These are phyloP conservation scores for Penicillium nucicola DNA, from an alignment of 495 filamentous ascomycete species.

Conservation along the genomic window DNA sequence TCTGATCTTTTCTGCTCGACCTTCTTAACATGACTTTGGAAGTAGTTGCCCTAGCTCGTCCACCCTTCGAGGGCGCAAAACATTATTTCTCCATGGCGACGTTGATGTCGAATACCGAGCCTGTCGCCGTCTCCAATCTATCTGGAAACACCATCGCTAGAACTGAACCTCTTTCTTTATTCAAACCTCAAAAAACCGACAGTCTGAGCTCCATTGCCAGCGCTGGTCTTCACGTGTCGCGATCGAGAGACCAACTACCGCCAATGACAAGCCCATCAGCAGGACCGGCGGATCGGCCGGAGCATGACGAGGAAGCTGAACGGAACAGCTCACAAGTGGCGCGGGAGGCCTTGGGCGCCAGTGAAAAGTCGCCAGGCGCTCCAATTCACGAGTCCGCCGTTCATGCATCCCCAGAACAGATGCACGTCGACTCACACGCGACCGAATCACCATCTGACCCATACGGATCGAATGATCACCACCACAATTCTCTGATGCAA, in stretches of 20 bases:
- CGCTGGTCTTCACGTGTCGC: slow-evolving; percentile 44
- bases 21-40: slow-evolving; percentile 63
- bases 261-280: slow-evolving; percentile 30
- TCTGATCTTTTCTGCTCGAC: neutral
- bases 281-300: slow-evolving; percentile 32
- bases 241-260: slow-evolving; percentile 31
- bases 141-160: slow-evolving; percentile 28
- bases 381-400: slow-evolving; percentile 26
- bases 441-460: slow-evolving; percentile 26
- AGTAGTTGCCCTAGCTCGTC: slow-evolving; percentile 57
- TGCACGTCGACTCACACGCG: slow-evolving; percentile 43
- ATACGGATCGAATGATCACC: slow-evolving; percentile 32
- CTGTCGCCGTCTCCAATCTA: slow-evolving; percentile 40
- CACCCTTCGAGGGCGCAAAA: slow-evolving; percentile 33
- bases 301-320: slow-evolving; percentile 36
- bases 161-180: slow-evolving; percentile 31
- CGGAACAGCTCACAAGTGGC: slow-evolving; percentile 43
- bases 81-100: slow-evolving; percentile 44
- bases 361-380: slow-evolving; percentile 34
- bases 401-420: slow-evolving; percentile 38
- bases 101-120: slow-evolving; percentile 46
- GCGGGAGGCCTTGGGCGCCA: slow-evolving; percentile 42
- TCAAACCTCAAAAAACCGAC: slow-evolving; percentile 41
- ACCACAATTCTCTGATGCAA: slow-evolving; percentile 33
- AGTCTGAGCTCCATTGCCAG: slow-evolving; percentile 46